Percentiles rank a stretch among this genome's conserved stretches.
Evolutionary conservation across 768 basidiomycete species (phyloP).

Genomic region (Boletus speciosus): DNA sequence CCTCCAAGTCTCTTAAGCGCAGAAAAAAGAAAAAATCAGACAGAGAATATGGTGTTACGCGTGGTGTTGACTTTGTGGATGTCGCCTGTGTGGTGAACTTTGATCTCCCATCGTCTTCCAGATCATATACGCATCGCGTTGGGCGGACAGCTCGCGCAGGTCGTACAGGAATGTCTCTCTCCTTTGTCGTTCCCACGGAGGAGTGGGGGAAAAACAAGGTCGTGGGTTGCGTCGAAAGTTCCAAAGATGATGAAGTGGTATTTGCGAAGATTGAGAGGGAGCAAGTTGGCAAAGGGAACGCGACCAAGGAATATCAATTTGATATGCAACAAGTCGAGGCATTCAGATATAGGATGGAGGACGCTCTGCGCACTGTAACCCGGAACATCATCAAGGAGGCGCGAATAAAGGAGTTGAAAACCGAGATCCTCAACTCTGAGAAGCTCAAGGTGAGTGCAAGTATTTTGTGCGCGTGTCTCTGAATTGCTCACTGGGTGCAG

Average conservation of each 20-base stretch:
- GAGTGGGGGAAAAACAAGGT: conserved; percentile 74
- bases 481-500: conserved; percentile 39
- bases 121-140: conserved; percentile 91
- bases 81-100: conserved; percentile 98
- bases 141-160: conserved; percentile 97
- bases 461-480: not conserved
- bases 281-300: conserved; percentile 54
- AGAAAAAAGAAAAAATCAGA: conserved; percentile 52
- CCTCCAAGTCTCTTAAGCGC: conserved; percentile 46
- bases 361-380: conserved; percentile 87
- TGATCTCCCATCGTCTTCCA: conserved; percentile 86
- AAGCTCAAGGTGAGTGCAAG: conserved; percentile 77
- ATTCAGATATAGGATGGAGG: conserved; percentile 97
- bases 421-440: conserved; percentile 91
- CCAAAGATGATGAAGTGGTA: conserved; percentile 65
- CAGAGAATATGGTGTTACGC: conserved; percentile 88
- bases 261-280: conserved; percentile 72
- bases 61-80: conserved; percentile 95
- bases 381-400: conserved; percentile 85
- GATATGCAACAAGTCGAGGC: conserved; percentile 96
- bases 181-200: conserved; percentile 72
- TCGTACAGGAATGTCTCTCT: conserved; percentile 85
- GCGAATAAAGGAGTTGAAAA: conserved; percentile 86
- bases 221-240: conserved; percentile 64
- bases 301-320: conserved; percentile 85